Evolutionary conservation across 805 yeast genomes (phyloP).

Genomic region (Kodamaea restingae): DNA sequence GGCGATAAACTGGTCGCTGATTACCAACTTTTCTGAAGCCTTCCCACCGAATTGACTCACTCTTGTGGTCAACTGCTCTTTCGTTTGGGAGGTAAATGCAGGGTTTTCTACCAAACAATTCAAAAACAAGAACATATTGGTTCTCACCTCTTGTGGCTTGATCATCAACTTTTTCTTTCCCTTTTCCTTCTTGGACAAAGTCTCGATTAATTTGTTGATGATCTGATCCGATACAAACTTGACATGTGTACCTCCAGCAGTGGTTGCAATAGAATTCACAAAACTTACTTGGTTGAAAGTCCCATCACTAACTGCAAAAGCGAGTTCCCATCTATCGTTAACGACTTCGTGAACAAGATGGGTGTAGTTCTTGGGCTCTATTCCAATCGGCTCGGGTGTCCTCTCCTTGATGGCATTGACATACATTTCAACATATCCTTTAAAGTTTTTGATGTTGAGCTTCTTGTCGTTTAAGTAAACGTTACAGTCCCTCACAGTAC

Average conservation of each 20-base stretch:
- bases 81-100: conserved; percentile 95
- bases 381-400: conserved; percentile 33
- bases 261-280: conserved; percentile 96
- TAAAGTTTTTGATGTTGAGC: conserved; percentile 70
- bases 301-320: conserved; percentile 90
- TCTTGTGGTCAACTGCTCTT: conserved; percentile 90
- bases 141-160: conserved; percentile 83
- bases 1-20: conserved; percentile 73
- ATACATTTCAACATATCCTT: conserved; percentile 84
- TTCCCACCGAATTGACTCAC: conserved; percentile 85
- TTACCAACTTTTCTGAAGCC: conserved; percentile 48
- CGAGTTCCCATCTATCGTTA: conserved; percentile 92
- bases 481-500: conserved; percentile 79
- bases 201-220: conserved; percentile 68
- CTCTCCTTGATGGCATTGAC: conserved; percentile 66
- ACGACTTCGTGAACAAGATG: conserved; percentile 72
- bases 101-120: conserved; percentile 95
- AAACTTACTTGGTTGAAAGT: conserved; percentile 91
- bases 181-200: conserved; percentile 59
- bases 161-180: conserved; percentile 64
- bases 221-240: conserved; percentile 82
- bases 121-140: conserved; percentile 83
- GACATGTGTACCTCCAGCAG: conserved; percentile 95
- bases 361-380: conserved; percentile 32
- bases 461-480: conserved; percentile 75